A percentile compares a stretch with the other conserved stretches of the same genome.
These are phyloP conservation scores for Esteya vermicola DNA, from an alignment of 2,329 filamentous ascomycete species.

Conservation along the genomic window DNA sequence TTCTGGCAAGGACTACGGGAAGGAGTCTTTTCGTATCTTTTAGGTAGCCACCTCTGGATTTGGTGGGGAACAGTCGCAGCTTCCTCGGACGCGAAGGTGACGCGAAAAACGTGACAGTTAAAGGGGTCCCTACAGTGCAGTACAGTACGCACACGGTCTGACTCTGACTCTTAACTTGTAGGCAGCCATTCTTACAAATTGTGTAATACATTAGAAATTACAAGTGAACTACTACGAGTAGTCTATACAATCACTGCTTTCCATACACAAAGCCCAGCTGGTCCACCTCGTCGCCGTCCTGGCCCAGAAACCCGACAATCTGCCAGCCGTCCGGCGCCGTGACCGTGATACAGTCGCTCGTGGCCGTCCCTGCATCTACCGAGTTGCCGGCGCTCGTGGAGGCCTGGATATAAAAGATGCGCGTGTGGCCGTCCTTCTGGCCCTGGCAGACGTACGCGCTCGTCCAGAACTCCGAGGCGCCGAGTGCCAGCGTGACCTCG, in stretches of 20 bases:
- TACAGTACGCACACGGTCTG: not conserved
- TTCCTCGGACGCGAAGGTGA: slow-evolving; percentile 23
- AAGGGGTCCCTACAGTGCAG: not conserved
- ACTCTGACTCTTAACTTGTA: too few relatives aligned
- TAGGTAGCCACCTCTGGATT: not conserved
- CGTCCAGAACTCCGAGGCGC: slow-evolving; percentile 31
- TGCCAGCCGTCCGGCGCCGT: slow-evolving; percentile 33
- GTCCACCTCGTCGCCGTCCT: slow-evolving; percentile 40
- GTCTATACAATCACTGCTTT: too few relatives aligned
- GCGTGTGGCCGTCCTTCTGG: slow-evolving; percentile 27
- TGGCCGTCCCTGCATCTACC: slow-evolving; percentile 28
- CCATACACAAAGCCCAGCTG: slow-evolving; percentile 35
- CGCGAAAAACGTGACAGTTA: slow-evolving; percentile 26
- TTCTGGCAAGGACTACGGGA: too few relatives aligned
- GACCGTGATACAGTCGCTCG: slow-evolving; percentile 30
- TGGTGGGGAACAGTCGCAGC: not conserved
- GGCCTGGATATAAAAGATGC: slow-evolving; percentile 41
- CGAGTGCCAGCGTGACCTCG: slow-evolving; percentile 26
- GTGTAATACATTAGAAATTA: too few relatives aligned
- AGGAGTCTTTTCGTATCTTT: too few relatives aligned
- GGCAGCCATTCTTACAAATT: not conserved
- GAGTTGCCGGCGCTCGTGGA: slow-evolving; percentile 33
- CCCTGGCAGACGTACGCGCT: slow-evolving; percentile 35
- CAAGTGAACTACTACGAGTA: too few relatives aligned
- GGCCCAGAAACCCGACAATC: slow-evolving; percentile 38